A percentile compares a stretch with the other conserved stretches of the same genome.
Evolutionary conservation across 108 stramenopile genomes (phyloP).

Genomic region (Conticribra weissflogii): DNA sequence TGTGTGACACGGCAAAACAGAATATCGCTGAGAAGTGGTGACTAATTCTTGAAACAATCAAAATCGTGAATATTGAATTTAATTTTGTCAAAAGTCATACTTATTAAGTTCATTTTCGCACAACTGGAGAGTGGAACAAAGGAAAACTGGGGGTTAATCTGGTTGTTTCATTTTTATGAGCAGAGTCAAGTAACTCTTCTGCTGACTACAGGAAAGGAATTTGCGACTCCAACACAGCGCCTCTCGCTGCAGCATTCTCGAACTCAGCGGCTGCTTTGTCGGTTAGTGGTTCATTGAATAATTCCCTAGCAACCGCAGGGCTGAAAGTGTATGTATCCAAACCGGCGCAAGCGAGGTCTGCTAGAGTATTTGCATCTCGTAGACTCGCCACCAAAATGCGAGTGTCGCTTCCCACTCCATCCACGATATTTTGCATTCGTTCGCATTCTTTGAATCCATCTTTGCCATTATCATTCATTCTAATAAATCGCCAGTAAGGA

Average conservation of each 20-base stretch:
- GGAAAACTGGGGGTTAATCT: too few relatives aligned
- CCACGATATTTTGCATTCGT: constrained; percentile 58
- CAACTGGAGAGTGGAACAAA: too few relatives aligned
- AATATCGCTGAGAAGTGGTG: too few relatives aligned
- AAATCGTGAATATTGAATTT: too few relatives aligned
- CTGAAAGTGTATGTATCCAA: constrained; percentile 71
- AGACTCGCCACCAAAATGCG: constrained; percentile 72
- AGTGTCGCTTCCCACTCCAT: constrained; percentile 63
- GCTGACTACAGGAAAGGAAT: neutral
- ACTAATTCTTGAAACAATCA: too few relatives aligned
- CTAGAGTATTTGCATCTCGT: constrained; percentile 52
- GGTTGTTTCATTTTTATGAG: too few relatives aligned
- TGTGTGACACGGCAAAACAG: too few relatives aligned
- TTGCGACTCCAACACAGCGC: constrained; percentile 6
- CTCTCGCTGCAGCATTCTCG: constrained; percentile 56
- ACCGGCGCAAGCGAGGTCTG: constrained; percentile 52
- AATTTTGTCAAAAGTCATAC: too few relatives aligned
- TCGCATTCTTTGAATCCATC: constrained; percentile 64
- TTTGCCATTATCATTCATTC: constrained; percentile 71
- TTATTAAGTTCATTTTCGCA: too few relatives aligned
- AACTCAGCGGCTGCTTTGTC: constrained; percentile 61
- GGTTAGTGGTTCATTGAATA: constrained; percentile 64
- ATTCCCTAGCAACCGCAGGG: constrained; percentile 57
- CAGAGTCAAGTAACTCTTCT: too few relatives aligned
- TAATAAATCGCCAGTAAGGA: constrained; percentile 27